Conservation (phyloP, 169 alveolate species). For the Plasmodium vivax region DNA sequence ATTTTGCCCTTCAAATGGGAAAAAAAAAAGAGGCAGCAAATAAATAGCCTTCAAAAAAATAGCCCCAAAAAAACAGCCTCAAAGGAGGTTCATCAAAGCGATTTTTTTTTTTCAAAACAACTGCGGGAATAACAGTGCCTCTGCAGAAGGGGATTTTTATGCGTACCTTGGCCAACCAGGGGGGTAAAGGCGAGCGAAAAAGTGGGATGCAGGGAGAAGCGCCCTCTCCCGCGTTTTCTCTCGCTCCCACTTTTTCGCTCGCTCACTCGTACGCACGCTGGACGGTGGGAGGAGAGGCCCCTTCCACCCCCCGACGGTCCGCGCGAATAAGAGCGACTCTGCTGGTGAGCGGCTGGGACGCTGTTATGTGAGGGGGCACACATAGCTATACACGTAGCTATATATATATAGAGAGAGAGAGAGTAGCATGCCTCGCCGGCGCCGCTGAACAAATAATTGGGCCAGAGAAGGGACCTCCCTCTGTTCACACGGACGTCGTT, state of each 20-base stretch:
- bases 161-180: not conserved
- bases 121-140: not conserved
- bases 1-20: not conserved
- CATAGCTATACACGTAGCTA: not conserved
- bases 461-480: not conserved
- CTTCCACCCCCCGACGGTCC: not conserved
- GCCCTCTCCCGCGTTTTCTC: not conserved
- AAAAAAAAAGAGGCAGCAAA: no score
- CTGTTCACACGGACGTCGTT: not conserved
- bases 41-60: no score
- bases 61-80: not conserved
- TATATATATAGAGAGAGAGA: no score
- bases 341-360: not conserved
- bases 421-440: not conserved
- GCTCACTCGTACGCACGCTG: not conserved
- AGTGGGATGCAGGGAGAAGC: not conserved
- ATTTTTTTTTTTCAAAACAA: not conserved
- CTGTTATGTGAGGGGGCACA: not conserved
- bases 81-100: not conserved
- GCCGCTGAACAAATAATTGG: not conserved
- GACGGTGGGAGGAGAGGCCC: not conserved
- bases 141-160: not conserved
- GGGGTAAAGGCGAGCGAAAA: not conserved
- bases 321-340: not conserved
- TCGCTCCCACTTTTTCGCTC: not conserved